Evolutionary conservation across 352 stramenopile genomes (phyloP), one percentile per base, ranked within the genome.

Genomic region (Pythium sukuiense): DNA sequence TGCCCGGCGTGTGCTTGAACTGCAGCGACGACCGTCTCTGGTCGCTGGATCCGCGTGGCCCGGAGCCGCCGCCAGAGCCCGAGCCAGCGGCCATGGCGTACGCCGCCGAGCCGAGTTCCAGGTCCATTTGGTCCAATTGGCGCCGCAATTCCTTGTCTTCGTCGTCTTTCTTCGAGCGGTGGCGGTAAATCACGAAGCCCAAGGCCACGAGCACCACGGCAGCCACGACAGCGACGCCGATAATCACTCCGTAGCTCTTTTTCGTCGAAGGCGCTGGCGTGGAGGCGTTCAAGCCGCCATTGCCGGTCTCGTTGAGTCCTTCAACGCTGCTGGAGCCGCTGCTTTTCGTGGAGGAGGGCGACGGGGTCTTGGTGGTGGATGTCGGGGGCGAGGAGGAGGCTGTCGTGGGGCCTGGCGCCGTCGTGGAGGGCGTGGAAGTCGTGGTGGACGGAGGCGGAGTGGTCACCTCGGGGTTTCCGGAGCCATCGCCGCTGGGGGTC

Each of bases 121-220:
- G 14, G 48, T 70, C 63, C 9, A 59, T 29, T 43, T 58, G 50
- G 41, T 65, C 57, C 4, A 61, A 16, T 33, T 53, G 56, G 26
- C 59, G 59, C 0, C 49, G 59, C 26, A 65, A 16, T 37, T 68
- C 59, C 12, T 62, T 33, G 30, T 63, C 60, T 9, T 57, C 43
- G 3, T 73, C 63, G 1, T 60, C 37, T 33, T 67, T 70, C 9
- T 46, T 56, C 1, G n/a, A 29, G 7, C 33, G 45, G 27, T 67
- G 41, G 49, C 67, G 67, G 13, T 50, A 33, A 2, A 64, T 2
- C 20, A 74, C 56, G 61, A 55, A 70, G 39, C 66, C 8, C 7
- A 63, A 30, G 11, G 43, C 61, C 20, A 74, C 1, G 7, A 70
- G 13, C 20, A 70, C 62, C 50, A 74, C 62, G 24, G 41, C 50